Conservation (phyloP, 2,329 filamentous ascomycete species). For the Venturia asperata region DNA sequence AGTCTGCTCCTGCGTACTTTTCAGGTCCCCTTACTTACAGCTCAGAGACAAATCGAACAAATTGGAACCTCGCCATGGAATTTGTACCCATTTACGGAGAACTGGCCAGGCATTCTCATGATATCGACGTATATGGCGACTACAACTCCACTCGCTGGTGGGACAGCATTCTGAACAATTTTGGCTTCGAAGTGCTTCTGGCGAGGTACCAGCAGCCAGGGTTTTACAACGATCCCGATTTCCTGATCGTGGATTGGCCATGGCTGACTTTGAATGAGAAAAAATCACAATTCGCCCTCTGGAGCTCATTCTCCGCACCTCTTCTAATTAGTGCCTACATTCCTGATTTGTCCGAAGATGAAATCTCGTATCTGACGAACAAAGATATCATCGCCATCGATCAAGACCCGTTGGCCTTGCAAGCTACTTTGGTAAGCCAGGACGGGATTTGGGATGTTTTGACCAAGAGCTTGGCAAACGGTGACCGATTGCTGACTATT, state of each 20-base stretch:
- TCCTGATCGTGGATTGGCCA: slow-evolving; percentile 43
- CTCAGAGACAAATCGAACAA: slow-evolving; percentile 32
- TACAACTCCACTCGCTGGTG: slow-evolving; percentile 36
- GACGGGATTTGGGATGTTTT: slow-evolving; percentile 40
- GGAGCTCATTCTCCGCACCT: slow-evolving; percentile 42
- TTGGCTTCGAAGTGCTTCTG: slow-evolving; percentile 38
- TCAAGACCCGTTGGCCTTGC: slow-evolving; percentile 41
- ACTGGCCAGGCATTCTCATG: slow-evolving; percentile 40
- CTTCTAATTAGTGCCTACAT: slow-evolving; percentile 44
- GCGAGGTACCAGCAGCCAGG: slow-evolving; percentile 35
- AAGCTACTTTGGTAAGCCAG: slow-evolving; percentile 43
- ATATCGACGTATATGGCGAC: slow-evolving; percentile 37
- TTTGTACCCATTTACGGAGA: slow-evolving; percentile 38
- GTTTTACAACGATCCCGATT: slow-evolving; percentile 41
- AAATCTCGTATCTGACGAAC: slow-evolving; percentile 41
- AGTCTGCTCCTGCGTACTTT: slow-evolving; percentile 44
- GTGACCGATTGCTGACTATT: slow-evolving; percentile 42
- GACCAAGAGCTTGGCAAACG: slow-evolving; percentile 41
- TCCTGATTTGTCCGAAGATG: slow-evolving; percentile 32
- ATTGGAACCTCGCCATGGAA: slow-evolving; percentile 43
- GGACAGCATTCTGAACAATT: slow-evolving; percentile 45
- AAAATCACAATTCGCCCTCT: slow-evolving; percentile 42
- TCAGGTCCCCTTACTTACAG: slow-evolving; percentile 26
- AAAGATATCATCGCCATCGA: slow-evolving; percentile 44
- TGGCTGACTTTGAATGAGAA: slow-evolving; percentile 36